phyloP scores from a whole-genome alignment of 2,329 filamentous ascomycete genomes.

The Xylariaceae sp. region DNA sequence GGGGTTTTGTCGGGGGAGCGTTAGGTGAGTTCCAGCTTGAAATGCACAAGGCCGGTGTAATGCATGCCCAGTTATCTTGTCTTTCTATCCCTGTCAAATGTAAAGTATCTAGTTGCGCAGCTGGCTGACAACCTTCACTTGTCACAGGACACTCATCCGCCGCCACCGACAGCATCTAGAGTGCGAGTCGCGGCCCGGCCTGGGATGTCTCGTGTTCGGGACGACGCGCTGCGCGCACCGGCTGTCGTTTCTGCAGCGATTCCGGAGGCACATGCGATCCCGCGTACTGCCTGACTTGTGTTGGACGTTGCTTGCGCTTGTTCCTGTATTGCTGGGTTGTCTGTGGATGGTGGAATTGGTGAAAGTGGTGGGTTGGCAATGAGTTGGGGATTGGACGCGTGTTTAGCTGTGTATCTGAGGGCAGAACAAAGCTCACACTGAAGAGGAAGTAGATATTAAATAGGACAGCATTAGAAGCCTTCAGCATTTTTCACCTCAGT shows the following conservation, averaged over 20 bases:
- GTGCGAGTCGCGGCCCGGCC: slow-evolving; percentile 49
- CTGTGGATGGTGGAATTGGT: slow-evolving; percentile 14
- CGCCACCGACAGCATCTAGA: slow-evolving; percentile 52
- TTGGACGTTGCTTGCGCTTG: slow-evolving; percentile 38
- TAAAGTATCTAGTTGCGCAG: slow-evolving; percentile 17
- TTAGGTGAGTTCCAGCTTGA: too few relatives aligned
- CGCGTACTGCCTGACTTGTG: slow-evolving; percentile 39
- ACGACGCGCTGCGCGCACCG: slow-evolving; percentile 41
- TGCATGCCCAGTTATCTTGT: too few relatives aligned
- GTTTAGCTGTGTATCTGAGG: too few relatives aligned
- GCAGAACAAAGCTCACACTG: too few relatives aligned
- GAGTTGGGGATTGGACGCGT: too few relatives aligned
- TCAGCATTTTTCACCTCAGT: too few relatives aligned
- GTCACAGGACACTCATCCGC: too few relatives aligned
- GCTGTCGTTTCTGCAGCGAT: slow-evolving; percentile 35
- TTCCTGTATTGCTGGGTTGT: slow-evolving; percentile 30
- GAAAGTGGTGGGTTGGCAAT: too few relatives aligned
- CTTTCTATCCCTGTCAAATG: too few relatives aligned
- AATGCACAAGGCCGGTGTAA: too few relatives aligned
- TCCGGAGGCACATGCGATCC: slow-evolving; percentile 37
- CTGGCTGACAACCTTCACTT: slow-evolving; percentile 21
- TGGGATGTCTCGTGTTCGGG: slow-evolving; percentile 48
- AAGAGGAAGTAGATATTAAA: too few relatives aligned
- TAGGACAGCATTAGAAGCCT: too few relatives aligned
- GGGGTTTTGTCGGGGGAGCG: slow-evolving; percentile 52